Percentiles rank a stretch among this genome's conserved stretches.
Evolutionary conservation across 2,329 filamentous ascomycete genomes (phyloP).

Genomic region (Coniosporium tulheliwenetii): DNA sequence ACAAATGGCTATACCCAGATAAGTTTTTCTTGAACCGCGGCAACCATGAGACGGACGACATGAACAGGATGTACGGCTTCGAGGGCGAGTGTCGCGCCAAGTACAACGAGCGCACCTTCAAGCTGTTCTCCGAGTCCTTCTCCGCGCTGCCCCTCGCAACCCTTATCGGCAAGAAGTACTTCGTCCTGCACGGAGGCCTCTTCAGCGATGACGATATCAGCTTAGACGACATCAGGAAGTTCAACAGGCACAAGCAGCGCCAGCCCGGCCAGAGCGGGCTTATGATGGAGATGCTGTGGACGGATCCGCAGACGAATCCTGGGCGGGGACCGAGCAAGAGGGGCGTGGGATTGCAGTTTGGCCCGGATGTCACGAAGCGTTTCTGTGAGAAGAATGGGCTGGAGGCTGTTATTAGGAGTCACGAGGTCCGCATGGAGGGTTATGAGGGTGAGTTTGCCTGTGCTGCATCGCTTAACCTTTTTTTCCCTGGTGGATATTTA

Average conservation of each 20-base stretch:
- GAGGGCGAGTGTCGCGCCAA: slow-evolving; percentile 97
- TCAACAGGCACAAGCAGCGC: slow-evolving; percentile 78
- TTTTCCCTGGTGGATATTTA: too few species aligned
- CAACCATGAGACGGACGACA: slow-evolving; percentile 98
- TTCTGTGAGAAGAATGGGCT: slow-evolving; percentile 96
- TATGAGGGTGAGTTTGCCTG: slow-evolving; percentile 43
- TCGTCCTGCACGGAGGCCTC: slow-evolving; percentile 85
- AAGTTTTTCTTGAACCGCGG: slow-evolving; percentile 92
- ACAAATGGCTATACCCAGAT: slow-evolving; percentile 85
- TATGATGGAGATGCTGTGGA: slow-evolving; percentile 99
- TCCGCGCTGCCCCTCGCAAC: slow-evolving; percentile 86
- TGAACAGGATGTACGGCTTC: slow-evolving; percentile 97
- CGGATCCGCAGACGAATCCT: slow-evolving; percentile 73
- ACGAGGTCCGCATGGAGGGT: slow-evolving; percentile 98
- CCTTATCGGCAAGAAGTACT: slow-evolving; percentile 75
- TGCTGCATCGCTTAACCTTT: too few species aligned
- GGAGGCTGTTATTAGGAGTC: slow-evolving; percentile 87
- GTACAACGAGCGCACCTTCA: slow-evolving; percentile 92
- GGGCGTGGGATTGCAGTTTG: slow-evolving; percentile 92
- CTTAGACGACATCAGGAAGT: slow-evolving; percentile 82
- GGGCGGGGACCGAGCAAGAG: slow-evolving; percentile 91
- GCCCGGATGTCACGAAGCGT: slow-evolving; percentile 84
- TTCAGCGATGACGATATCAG: slow-evolving; percentile 92
- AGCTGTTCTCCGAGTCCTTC: slow-evolving; percentile 96
- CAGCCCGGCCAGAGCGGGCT: slow-evolving; percentile 86